Percentiles rank a stretch among this genome's conserved stretches.
These are phyloP conservation scores for Nicotiana benthamiana DNA, from an alignment of 257 asterid genomes.

Conservation along the genomic window DNA sequence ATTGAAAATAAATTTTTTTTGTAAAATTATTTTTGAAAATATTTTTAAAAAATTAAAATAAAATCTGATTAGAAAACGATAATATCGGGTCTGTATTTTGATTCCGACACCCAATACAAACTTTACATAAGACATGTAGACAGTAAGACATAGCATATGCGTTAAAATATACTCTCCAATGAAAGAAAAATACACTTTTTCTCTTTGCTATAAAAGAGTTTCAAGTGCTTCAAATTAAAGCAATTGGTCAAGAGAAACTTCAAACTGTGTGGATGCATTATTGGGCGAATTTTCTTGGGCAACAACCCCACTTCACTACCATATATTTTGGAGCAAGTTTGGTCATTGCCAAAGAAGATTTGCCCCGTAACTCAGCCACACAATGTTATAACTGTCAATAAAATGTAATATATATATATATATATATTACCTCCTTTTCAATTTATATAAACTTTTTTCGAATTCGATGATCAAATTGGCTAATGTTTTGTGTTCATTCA, in stretches of 20 bases:
- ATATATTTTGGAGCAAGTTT: background rate
- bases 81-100: too few relatives aligned
- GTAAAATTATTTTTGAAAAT: too few relatives aligned
- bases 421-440: too few relatives aligned
- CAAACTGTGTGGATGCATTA: slow-evolving; percentile 3
- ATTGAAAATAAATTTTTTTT: too few relatives aligned
- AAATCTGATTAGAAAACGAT: too few relatives aligned
- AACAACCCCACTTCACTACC: background rate
- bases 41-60: too few relatives aligned
- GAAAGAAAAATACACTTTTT: background rate
- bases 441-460: too few relatives aligned
- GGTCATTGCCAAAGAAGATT: slow-evolving; percentile 13
- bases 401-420: background rate
- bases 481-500: too few relatives aligned
- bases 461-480: too few relatives aligned
- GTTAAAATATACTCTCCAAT: background rate
- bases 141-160: background rate
- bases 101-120: too few relatives aligned
- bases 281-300: slow-evolving; percentile 9
- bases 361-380: background rate
- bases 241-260: background rate
- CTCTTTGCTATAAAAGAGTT: background rate
- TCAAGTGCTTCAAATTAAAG: background rate
- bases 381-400: background rate
- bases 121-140: too few relatives aligned